Evolutionary conservation across 495 filamentous ascomycete genomes (phyloP).

Genomic region (Oleoguttula mirabilis): DNA sequence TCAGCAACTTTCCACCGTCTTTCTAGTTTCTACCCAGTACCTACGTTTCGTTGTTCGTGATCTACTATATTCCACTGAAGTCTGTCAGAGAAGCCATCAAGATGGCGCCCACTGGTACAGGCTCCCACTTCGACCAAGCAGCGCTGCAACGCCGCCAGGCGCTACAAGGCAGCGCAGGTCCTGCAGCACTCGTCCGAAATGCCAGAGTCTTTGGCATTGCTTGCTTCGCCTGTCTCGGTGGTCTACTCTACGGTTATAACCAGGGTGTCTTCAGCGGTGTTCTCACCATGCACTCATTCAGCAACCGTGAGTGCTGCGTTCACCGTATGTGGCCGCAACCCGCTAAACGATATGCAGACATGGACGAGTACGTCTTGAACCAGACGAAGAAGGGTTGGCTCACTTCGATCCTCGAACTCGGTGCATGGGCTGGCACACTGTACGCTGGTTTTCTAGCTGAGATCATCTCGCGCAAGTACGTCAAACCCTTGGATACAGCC

Average conservation of each 20-base stretch:
- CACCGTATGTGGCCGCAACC: slow-evolving; percentile 2
- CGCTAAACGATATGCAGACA: slow-evolving; percentile 42
- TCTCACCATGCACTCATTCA: slow-evolving; percentile 49
- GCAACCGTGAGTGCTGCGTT: slow-evolving; percentile 17
- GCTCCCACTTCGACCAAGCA: slow-evolving; percentile 41
- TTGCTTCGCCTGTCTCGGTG: slow-evolving; percentile 67
- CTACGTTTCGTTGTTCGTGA: too few relatives aligned
- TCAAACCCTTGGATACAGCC: too few relatives aligned
- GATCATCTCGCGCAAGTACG: slow-evolving; percentile 58
- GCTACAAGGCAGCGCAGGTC: slow-evolving; percentile 53
- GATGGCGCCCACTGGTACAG: slow-evolving; percentile 31
- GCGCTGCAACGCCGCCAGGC: slow-evolving; percentile 52
- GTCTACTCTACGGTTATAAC: slow-evolving; percentile 45
- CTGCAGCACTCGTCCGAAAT: slow-evolving; percentile 54
- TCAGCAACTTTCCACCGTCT: too few relatives aligned
- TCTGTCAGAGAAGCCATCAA: too few relatives aligned
- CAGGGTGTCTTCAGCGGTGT: slow-evolving; percentile 71
- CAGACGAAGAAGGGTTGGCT: slow-evolving; percentile 63
- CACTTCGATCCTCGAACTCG: slow-evolving; percentile 68
- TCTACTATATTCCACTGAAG: too few relatives aligned
- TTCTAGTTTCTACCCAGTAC: too few relatives aligned
- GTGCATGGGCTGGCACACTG: slow-evolving; percentile 70
- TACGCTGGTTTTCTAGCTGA: slow-evolving; percentile 67
- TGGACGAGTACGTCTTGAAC: slow-evolving; percentile 50
- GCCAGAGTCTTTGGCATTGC: slow-evolving; percentile 59